Base-by-base conservation (phyloP, 2,329 filamentous ascomycete genomes). In the Chaetoscypha palmicola region DNA sequence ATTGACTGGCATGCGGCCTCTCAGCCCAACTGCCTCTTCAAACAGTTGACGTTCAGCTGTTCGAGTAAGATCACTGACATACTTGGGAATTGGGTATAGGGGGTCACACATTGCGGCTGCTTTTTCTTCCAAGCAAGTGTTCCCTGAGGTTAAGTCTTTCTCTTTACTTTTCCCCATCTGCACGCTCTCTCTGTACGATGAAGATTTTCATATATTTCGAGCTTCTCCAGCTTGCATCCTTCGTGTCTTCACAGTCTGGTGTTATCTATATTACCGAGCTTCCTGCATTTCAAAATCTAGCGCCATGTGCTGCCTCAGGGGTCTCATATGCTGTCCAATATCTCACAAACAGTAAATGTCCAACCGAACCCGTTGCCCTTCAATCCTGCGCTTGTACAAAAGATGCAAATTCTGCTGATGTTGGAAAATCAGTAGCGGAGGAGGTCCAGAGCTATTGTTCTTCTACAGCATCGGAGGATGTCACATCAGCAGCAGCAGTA, bases 291-390 rank as follows among this genome's bases (percentile, higher is more conserved):
- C 32, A 11, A 2, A 17, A 5, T 17, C 47, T 76, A 70, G 73
- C 72, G 30, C 70, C 71, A 19, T 77, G 74, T 55, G 73, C 66
- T 3, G 63, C 67, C 46, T 62, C 57, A 2, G 73, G 70, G 8
- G 45, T 77, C 30, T 67, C 64, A 2, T 65, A 67, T 46, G 65
- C 68, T 44, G 58, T 77, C 50, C 62, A 66, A 46, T 46, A 52
- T 26, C 64, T 69, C 50, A 74, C 73, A 0, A 55, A 62, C 21
- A 59, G 62, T 8, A 62, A 60, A 35, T 76, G 73, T 49, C 67
- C 67, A 11, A 61, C 67, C 20, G 67, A 58, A 4, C 67, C 66
- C 11, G 64, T 66, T 3, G 67, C 63, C 3, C 58, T 77, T 7
- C 72, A 76, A 49, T 68, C 66, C 7, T 77, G 74, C 45, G 64